Conservation (phyloP, 2,329 filamentous ascomycete species). For the Apiospora saccharicola region DNA sequence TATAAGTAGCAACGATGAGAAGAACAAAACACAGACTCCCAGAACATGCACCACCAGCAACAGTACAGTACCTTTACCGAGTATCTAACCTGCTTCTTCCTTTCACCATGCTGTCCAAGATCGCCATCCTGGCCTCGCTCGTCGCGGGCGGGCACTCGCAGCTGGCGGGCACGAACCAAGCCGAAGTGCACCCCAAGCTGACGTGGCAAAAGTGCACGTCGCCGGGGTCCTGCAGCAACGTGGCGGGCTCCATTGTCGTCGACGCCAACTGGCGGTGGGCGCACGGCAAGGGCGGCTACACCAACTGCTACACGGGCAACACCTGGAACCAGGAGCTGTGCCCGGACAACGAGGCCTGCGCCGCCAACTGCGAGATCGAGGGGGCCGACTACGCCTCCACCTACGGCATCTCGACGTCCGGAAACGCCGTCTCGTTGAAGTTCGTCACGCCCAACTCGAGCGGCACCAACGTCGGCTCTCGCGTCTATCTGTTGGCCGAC, state of each 20-base stretch:
- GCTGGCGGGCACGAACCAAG: conserved; percentile 49
- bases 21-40: not conserved
- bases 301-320: conserved; percentile 55
- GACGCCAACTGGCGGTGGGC: conserved; percentile 60
- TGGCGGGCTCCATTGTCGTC: conserved; percentile 55
- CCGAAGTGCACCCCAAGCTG: conserved; percentile 55
- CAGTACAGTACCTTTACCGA: not conserved
- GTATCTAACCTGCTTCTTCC: conserved; percentile 24
- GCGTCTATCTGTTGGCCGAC: conserved; percentile 62
- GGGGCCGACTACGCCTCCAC: conserved; percentile 50
- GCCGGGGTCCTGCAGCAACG: conserved; percentile 51
- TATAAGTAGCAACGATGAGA: not conserved
- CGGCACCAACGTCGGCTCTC: conserved; percentile 48
- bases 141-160: conserved; percentile 51
- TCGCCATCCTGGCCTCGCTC: conserved; percentile 42
- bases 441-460: conserved; percentile 54
- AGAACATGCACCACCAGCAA: no score
- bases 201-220: conserved; percentile 56
- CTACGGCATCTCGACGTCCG: conserved; percentile 52
- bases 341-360: conserved; percentile 45
- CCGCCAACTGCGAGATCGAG: conserved; percentile 49
- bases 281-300: conserved; percentile 46
- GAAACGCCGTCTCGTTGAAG: conserved; percentile 52
- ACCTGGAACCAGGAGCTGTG: conserved; percentile 41
- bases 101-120: conserved; percentile 40